Base-by-base conservation (phyloP, 1,284 basidiomycete species). In the Cutaneotrichosporon dermatis region DNA sequence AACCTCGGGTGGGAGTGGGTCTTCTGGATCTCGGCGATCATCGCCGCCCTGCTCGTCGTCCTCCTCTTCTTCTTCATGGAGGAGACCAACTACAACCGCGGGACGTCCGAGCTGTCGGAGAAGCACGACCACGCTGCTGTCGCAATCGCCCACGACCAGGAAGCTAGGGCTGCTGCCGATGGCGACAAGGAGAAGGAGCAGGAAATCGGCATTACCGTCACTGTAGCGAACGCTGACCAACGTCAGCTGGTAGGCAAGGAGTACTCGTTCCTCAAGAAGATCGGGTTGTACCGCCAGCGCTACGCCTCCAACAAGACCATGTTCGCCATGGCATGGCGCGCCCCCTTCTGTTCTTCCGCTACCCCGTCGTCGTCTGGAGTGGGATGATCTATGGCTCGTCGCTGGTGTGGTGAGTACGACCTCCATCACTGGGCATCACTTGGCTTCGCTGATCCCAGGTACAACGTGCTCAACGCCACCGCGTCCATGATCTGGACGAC, bases 391-490 rank as follows among this genome's bases (percentile, higher is more conserved):
- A 66, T 59, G 67, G 67, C 15, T 49, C 57, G 13, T 48, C 55
- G 3, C 54, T 68, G 3, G 49, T 65, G 33, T 68, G 25, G 25
- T 25, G 25, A 25, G 25, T 25, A 25, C 25, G 25, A 25, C 25
- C 25, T 25, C 25, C 25, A 25, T 25, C 25, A 25, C 25, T 25
- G 25, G 25, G 25, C 25, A 25, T 25, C 25, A 25, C 25, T 25
- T 25, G 25, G 25, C 25, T 25, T 25, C 25, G 25, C 25, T 25
- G 25, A 25, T 25, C 25, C 25, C 25, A 25, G 65, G 65, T 66
- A 60, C 61, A 66, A 66, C 37, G 64, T 66, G 1, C 57, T 68
- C 55, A 68, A 67, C 57, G 64, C 62, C 4, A 68, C 66, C 4
- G 57, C 61, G 15, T 57, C 56, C 4, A 43, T 60, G 15, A 57